Evolutionary conservation across 306 rosid genomes (phyloP).

Genomic region (Citrullus mucosospermus): DNA sequence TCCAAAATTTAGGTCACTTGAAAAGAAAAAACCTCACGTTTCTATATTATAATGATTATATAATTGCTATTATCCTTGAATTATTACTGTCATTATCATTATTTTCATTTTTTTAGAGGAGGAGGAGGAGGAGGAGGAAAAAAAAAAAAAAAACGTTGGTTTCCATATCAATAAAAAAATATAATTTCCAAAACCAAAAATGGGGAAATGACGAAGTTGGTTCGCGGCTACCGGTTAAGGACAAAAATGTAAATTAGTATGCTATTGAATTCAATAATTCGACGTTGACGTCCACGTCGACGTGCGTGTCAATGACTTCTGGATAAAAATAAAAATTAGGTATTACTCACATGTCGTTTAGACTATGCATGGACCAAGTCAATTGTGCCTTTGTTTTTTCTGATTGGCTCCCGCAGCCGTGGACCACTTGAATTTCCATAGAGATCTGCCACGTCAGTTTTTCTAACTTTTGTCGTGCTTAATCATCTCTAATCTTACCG

Average conservation of each 20-base stretch:
- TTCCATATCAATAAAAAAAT: not conserved
- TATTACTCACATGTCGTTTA: not conserved
- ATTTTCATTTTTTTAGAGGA: too few relatives aligned
- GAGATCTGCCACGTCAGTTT: not conserved
- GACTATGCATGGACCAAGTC: not conserved
- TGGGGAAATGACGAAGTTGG: not conserved
- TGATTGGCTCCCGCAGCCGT: not conserved
- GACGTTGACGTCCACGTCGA: not conserved
- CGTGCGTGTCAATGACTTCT: not conserved
- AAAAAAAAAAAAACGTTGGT: not conserved
- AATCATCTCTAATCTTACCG: not conserved
- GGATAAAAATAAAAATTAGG: not conserved
- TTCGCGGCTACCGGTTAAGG: not conserved
- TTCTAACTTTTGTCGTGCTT: not conserved
- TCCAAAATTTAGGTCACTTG: too few relatives aligned
- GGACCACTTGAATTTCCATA: not conserved
- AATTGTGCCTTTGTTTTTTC: not conserved
- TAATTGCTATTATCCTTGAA: too few relatives aligned
- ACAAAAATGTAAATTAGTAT: not conserved
- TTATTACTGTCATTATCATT: too few relatives aligned
- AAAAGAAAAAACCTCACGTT: too few relatives aligned
- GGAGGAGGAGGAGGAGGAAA: too few relatives aligned
- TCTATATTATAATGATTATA: too few relatives aligned
- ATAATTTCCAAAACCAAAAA: not conserved
- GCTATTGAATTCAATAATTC: not conserved